Conservation (phyloP, 805 yeast species). For the Ogataea pilisensis region DNA sequence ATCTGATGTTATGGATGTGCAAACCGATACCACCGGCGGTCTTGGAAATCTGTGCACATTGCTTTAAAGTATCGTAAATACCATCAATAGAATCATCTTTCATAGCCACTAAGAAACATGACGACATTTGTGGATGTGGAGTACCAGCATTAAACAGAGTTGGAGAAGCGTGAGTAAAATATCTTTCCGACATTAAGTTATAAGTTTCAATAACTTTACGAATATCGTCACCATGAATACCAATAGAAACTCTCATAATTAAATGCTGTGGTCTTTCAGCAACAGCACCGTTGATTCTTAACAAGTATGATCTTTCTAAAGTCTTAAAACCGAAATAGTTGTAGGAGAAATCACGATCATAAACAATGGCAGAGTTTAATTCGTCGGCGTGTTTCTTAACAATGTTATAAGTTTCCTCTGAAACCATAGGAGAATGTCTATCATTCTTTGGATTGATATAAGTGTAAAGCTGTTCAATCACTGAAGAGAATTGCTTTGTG, state of each 20-base stretch:
- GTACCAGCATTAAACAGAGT: slow-evolving; percentile 62
- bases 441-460: slow-evolving; percentile 81
- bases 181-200: slow-evolving; percentile 55
- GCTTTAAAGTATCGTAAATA: slow-evolving; percentile 55
- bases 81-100: slow-evolving; percentile 62
- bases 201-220: slow-evolving; percentile 51
- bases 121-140: slow-evolving; percentile 55
- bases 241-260: slow-evolving; percentile 59
- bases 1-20: slow-evolving; percentile 56
- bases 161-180: slow-evolving; percentile 60
- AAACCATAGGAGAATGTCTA: slow-evolving; percentile 62
- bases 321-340: slow-evolving; percentile 62
- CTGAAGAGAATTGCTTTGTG: slow-evolving; percentile 77
- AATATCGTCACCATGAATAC: slow-evolving; percentile 55
- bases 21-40: slow-evolving; percentile 63
- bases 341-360: slow-evolving; percentile 60
- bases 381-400: slow-evolving; percentile 62
- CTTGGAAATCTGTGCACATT: slow-evolving; percentile 59
- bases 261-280: slow-evolving; percentile 62
- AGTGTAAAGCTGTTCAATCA: slow-evolving; percentile 64
- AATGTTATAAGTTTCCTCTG: slow-evolving; percentile 57
- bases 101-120: slow-evolving; percentile 62
- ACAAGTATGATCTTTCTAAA: slow-evolving; percentile 53
- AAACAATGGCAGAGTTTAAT: slow-evolving; percentile 69
- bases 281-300: slow-evolving; percentile 51